Evolutionary conservation across 2,329 filamentous ascomycete genomes (phyloP).

Genomic region (Sporothrix dimorphospora): DNA sequence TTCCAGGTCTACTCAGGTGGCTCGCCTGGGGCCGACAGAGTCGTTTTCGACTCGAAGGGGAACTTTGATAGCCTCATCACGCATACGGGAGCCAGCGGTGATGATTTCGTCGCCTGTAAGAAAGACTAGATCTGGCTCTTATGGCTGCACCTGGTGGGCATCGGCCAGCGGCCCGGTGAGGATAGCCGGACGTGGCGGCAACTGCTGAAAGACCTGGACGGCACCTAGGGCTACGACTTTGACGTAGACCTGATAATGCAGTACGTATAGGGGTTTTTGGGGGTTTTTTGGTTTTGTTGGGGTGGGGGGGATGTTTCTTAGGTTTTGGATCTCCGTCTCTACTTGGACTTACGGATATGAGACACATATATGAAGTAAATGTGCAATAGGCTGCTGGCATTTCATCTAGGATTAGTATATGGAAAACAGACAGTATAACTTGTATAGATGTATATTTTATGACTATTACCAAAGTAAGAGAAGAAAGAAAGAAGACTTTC

Average conservation of each 20-base stretch:
- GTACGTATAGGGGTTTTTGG: background rate
- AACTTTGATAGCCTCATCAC: constrained; percentile 63
- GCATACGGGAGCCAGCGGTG: constrained; percentile 65
- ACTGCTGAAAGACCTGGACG: constrained; percentile 34
- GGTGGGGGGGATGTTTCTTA: too few relatives aligned
- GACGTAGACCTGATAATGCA: constrained; percentile 22
- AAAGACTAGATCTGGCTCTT: constrained; percentile 11
- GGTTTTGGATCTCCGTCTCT: too few relatives aligned
- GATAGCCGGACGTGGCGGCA: constrained; percentile 33
- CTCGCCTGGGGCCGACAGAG: constrained; percentile 64
- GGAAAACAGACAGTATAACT: too few relatives aligned
- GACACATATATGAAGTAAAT: too few relatives aligned
- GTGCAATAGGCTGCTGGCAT: too few relatives aligned
- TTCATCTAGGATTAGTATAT: too few relatives aligned
- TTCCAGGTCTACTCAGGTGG: constrained; percentile 49
- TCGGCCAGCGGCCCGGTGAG: constrained; percentile 29
- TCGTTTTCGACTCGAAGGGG: constrained; percentile 62
- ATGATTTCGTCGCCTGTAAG: constrained; percentile 64
- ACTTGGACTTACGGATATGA: too few relatives aligned
- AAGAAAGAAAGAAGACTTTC: too few relatives aligned
- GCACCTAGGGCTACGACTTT: constrained; percentile 34
- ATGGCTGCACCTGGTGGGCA: constrained; percentile 21
- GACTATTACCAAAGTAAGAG: too few relatives aligned
- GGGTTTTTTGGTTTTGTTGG: too few relatives aligned
- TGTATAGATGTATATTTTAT: too few relatives aligned